Evolutionary conservation across 805 yeast genomes (phyloP), one percentile per base, ranked within the genome.

Genomic region (Helenozyma rhizophorensis): DNA sequence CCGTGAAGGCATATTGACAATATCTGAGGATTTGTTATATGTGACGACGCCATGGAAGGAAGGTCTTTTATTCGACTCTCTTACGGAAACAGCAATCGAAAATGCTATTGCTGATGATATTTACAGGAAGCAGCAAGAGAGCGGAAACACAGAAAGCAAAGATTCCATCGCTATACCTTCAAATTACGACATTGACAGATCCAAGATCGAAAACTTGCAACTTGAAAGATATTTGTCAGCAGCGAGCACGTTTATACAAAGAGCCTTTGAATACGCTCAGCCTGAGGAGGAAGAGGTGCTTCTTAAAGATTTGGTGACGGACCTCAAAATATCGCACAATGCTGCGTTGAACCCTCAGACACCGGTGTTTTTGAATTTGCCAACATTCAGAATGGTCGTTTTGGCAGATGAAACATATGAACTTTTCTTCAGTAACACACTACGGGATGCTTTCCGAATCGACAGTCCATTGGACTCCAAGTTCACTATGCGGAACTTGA

Each of bases 341-440:
- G 85, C 78, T 4, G 96, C 95, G 0, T 62, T 87, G 23, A 85
- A 87, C 51, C 96, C 96, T 3, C 69, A 74, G 21, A 74, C 80
- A 21, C 95, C 95, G 1, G 77, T 81, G 8, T 76, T 64, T 37
- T 70, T 89, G 32, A 84, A 83, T 33, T 63, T 87, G 12, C 86
- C 97, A 0, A 88, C 96, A 0, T 90, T 90, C 62, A 68, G 97
- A 41, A 90, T 90, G 98, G 94, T 93, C 1, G 64, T 93, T 5
- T 65, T 90, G 5, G 97, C 97, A 0, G 96, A 89, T 54, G 97
- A 88, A 50, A 84, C 96, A 0, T 83, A 87, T 46, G 97, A 93
- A 56, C 65, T 83, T 25, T 77, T 90, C 40, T 93, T 93, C 60
- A 70, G 85, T 10, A 64, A 68, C 16, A 81, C 88, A 0, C 63